Base-by-base conservation (phyloP, 371 early-diverging fungal genomes). In the Actinomortierella wolfii region DNA sequence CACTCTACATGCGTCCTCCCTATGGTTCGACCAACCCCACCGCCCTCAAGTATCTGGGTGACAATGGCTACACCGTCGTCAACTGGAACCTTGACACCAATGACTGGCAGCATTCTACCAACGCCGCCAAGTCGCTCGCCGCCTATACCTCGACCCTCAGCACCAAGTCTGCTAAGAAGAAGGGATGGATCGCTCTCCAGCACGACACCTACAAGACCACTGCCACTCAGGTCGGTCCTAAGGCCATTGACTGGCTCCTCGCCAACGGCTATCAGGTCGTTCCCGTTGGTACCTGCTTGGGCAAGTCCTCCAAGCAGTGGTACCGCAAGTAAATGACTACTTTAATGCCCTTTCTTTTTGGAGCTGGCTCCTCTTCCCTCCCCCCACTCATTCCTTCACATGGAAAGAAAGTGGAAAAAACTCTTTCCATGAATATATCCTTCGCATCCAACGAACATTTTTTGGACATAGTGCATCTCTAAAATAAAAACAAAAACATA, bases 11-110 rank as follows among this genome's bases (percentile, higher is more conserved):
- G 61, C 73, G 81, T 46, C 86, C 86, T 54, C 86, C 86, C 43
- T 76, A 73, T 51, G 86, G 86, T 46, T 68, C 45, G 26, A 55
- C 56, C 21, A 78, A 77, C 49, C 56, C 29, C 1, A 25, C 45
- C 17, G 67, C 68, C 40, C 39, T 66, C 17, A 55, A 54, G 6
- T 60, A 66, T n/a, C 43, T 86, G 34, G 76, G 61, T 17, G 50
- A 59, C 0, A 58, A 76, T 20, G 82, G 82, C 42, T 86, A 86
- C 70, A 67, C 64, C 25, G 68, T 82, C 18, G 51, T 84, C 20
- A 61, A 68, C 29, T 86, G 86, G 86, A 79, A 80, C 57, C 56
- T 80, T 49, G 85, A 86, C 57, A 78, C 80, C n/a, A 64, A 77
- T 11, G 86, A 86, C 47, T 86, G 74, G 74, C 15, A 42, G 23